Evolutionary conservation across 2,329 filamentous ascomycete genomes (phyloP).

Genomic region (Escovopsis sp.): DNA sequence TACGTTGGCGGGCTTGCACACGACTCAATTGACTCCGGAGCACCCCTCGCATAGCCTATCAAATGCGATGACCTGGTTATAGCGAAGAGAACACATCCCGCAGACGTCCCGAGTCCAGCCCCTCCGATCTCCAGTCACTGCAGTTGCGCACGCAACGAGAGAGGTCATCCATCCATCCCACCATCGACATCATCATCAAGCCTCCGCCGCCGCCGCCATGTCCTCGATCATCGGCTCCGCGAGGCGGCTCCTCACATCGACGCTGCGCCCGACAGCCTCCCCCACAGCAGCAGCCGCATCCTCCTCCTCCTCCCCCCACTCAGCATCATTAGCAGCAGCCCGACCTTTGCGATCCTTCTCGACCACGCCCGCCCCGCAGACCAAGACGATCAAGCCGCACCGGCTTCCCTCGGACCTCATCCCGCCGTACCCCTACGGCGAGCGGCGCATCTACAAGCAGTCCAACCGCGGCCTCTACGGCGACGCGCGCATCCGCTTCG

Average conservation of each 20-base stretch:
- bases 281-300: slow-evolving; percentile 7
- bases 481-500: slow-evolving; percentile 55
- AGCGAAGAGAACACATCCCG: too few relatives aligned
- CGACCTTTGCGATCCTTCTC: slow-evolving; percentile 18
- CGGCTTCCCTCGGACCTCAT: slow-evolving; percentile 35
- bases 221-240: neutral
- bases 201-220: neutral
- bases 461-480: slow-evolving; percentile 64
- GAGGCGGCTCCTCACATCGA: neutral
- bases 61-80: too few relatives aligned
- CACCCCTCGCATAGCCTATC: too few relatives aligned
- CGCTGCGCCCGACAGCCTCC: slow-evolving; percentile 1
- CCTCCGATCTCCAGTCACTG: too few relatives aligned
- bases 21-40: too few relatives aligned
- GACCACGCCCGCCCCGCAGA: slow-evolving; percentile 19
- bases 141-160: too few relatives aligned
- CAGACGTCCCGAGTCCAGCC: too few relatives aligned
- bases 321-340: neutral
- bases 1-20: too few relatives aligned
- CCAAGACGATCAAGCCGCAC: slow-evolving; percentile 28
- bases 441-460: slow-evolving; percentile 61
- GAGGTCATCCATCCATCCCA: too few relatives aligned
- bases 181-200: too few relatives aligned
- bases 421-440: slow-evolving; percentile 60
- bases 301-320: neutral